Conservation (phyloP, 2,329 filamentous ascomycete species). For the Fusarium miscanthi region DNA sequence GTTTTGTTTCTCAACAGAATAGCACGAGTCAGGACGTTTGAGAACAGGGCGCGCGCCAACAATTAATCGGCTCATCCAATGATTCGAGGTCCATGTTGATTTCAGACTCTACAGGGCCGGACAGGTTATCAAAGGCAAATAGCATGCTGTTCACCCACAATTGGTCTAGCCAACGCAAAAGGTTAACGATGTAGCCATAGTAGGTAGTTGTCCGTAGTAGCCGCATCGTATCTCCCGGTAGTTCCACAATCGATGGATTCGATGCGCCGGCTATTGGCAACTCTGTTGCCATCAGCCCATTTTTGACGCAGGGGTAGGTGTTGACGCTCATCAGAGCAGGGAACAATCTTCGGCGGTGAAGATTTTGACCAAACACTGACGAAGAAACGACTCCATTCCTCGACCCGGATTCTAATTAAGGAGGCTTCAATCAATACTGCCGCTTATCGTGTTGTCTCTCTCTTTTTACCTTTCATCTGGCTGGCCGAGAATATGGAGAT, state of each 20-base stretch:
- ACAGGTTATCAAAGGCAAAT: slow-evolving; percentile 1
- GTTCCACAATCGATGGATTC: slow-evolving; percentile 23
- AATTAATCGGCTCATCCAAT: slow-evolving; percentile 19
- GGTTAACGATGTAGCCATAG: background rate
- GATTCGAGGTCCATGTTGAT: slow-evolving; percentile 6
- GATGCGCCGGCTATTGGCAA: slow-evolving; percentile 30
- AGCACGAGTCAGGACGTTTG: slow-evolving; percentile 22
- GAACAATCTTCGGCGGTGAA: slow-evolving; percentile 33
- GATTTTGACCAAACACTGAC: slow-evolving; percentile 4
- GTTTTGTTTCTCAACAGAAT: slow-evolving; percentile 29
- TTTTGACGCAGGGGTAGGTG: slow-evolving; percentile 37
- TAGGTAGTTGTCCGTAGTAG: background rate
- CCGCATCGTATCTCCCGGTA: slow-evolving; percentile 22
- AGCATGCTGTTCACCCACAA: background rate
- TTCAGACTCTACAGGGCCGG: slow-evolving; percentile 17
- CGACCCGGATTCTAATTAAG: slow-evolving; percentile 19
- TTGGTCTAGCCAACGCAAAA: background rate
- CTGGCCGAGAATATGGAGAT: slow-evolving; percentile 13
- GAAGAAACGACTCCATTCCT: background rate
- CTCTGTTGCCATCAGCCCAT: slow-evolving; percentile 39
- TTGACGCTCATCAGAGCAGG: slow-evolving; percentile 19
- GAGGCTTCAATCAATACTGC: slow-evolving; percentile 3
- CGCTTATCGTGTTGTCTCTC: slow-evolving; percentile 1
- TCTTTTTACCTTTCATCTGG: slow-evolving; percentile 1
- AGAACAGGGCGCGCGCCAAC: slow-evolving; percentile 20